These are phyloP conservation scores for Schwanniomyces vanrijiae DNA, from an alignment of 805 yeast species.

Conservation along the genomic window DNA sequence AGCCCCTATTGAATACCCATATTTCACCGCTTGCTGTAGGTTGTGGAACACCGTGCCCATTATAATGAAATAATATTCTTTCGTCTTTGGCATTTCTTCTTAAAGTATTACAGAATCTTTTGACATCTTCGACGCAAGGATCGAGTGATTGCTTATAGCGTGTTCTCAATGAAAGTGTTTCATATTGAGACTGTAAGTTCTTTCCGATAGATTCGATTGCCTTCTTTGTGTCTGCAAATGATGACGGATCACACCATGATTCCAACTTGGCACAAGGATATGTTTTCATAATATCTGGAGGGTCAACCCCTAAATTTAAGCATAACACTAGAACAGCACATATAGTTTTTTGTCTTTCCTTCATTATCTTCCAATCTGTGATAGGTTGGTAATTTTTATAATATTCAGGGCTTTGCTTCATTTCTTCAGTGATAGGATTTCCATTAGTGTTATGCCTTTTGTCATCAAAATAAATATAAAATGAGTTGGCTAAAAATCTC, in stretches of 20 bases:
- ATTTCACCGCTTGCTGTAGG: constrained; percentile 96
- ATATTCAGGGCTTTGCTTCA: constrained; percentile 39
- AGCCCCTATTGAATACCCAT: constrained; percentile 97
- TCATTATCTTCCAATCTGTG: constrained; percentile 87
- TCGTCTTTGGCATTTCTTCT: constrained; percentile 92
- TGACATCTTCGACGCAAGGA: constrained; percentile 94
- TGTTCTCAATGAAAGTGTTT: constrained; percentile 81
- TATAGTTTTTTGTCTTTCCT: constrained; percentile 88
- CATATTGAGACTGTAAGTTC: constrained; percentile 83
- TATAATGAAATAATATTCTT: constrained; percentile 88
- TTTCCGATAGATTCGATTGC: constrained; percentile 92
- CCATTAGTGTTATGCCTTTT: constrained; percentile 92
- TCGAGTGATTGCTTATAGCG: constrained; percentile 89
- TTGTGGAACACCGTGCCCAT: constrained; percentile 98
- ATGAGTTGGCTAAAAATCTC: constrained; percentile 59
- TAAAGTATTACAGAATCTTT: constrained; percentile 84
- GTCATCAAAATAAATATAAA: constrained; percentile 83
- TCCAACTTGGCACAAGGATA: constrained; percentile 90
- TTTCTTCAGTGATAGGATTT: constrained; percentile 64
- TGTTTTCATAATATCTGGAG: constrained; percentile 92
- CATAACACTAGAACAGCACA: constrained; percentile 91
- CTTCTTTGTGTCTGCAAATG: constrained; percentile 79
- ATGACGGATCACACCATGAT: constrained; percentile 90
- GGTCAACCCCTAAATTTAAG: constrained; percentile 91
- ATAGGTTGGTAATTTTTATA: constrained; percentile 64